Conservation (phyloP, 2,329 filamentous ascomycete species). For the Colletotrichum lini region DNA sequence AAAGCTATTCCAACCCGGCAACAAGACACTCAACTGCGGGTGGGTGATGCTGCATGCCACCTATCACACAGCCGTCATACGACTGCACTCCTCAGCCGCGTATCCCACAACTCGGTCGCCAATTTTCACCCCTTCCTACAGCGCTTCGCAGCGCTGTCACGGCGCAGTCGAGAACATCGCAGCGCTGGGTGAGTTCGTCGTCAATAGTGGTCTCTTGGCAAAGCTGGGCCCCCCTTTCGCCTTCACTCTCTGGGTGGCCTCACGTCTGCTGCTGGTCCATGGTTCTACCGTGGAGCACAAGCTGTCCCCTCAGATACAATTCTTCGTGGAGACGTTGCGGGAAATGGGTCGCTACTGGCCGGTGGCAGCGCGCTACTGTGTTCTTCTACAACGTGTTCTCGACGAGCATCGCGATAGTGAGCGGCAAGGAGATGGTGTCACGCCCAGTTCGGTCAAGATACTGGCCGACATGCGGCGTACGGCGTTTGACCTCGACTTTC, state of each 20-base stretch:
- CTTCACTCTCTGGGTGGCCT: slow-evolving; percentile 93
- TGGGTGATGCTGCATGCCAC: slow-evolving; percentile 95
- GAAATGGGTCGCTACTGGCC: slow-evolving; percentile 89
- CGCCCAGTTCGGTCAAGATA: slow-evolving; percentile 87
- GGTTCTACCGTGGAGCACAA: slow-evolving; percentile 91
- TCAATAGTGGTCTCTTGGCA: slow-evolving; percentile 79
- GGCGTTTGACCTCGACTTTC: slow-evolving; percentile 89
- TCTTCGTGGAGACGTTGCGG: slow-evolving; percentile 85
- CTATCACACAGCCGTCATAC: slow-evolving; percentile 90
- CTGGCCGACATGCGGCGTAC: slow-evolving; percentile 92
- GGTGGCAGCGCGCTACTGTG: slow-evolving; percentile 86
- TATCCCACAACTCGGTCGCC: slow-evolving; percentile 91
- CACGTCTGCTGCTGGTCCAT: slow-evolving; percentile 88
- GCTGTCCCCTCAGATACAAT: slow-evolving; percentile 82
- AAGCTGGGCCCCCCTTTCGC: slow-evolving; percentile 92
- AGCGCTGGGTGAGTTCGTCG: slow-evolving; percentile 83
- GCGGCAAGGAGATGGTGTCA: slow-evolving; percentile 79
- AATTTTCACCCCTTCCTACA: slow-evolving; percentile 91
- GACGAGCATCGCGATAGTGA: slow-evolving; percentile 89
- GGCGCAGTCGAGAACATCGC: slow-evolving; percentile 87
- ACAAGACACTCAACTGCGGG: slow-evolving; percentile 81
- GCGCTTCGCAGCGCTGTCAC: slow-evolving; percentile 86
- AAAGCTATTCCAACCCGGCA: slow-evolving; percentile 79
- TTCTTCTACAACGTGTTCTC: slow-evolving; percentile 84
- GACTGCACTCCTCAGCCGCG: slow-evolving; percentile 91